Evolutionary conservation across 257 asterid genomes (phyloP), one percentile per base, ranked within the genome.

Genomic region (Marsdenia floribunda): DNA sequence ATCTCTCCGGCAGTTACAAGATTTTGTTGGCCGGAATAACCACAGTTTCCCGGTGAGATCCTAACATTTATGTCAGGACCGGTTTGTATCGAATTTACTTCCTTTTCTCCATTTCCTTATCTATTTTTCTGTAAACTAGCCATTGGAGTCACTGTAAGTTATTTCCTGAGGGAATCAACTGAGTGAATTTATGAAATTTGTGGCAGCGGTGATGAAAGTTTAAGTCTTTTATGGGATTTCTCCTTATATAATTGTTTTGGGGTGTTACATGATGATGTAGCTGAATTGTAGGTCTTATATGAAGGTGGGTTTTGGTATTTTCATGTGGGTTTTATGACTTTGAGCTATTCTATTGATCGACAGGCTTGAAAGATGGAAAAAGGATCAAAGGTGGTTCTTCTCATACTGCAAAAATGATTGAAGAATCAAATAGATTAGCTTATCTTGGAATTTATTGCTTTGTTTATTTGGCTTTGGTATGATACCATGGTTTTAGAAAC

Each of bases 401-500:
- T 73, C 3, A 57, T 68, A 59, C 71, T 29, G 60, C 78, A 77
- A 47, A 60, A 80, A 77, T 52, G 75, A 65, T 79, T 76, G 71
- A 76, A 69, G 37, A 44, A 76, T 73, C 35, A 71, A 66, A 79
- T 70, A 37, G 29, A 61, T 5, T 6, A 50, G 70, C 73, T 79
- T 72, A 11, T 74, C 78, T 73, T 70, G 67, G 13, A 69, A 78
- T 80, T 67, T 54, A 54, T 80, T 79, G 76, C 73, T 78, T 79
- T 74, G 79, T 78, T 74, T 14, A 79, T 78, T 69, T 77, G 73
- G 80, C 68, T 76, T 72, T 61, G 72, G 75, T 71, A 73, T 77
- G 80, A 53, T 75, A 68, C 44, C 42, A 80, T 85, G 86, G 90
- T 80, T 60, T 71, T 67, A 46, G 83, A 82, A 74, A 57, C 75